Evolutionary conservation across 768 basidiomycete genomes (phyloP), one percentile per base, ranked within the genome.

Genomic region (Boletus pseudo-olivaceus): DNA sequence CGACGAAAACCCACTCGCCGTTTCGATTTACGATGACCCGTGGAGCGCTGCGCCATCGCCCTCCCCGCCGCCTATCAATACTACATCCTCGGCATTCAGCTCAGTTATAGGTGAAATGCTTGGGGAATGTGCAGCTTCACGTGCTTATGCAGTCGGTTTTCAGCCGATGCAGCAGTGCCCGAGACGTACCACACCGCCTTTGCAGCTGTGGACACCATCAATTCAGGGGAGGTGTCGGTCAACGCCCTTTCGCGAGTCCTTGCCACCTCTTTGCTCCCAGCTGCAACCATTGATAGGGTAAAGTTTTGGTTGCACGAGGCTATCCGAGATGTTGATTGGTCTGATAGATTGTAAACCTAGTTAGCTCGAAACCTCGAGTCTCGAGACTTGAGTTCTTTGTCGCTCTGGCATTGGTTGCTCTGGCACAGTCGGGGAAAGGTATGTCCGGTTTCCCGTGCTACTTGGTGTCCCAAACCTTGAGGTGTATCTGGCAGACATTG

Each of bases 361-460:
- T 93, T 49, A 90, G 89, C 71, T 85, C 87, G 33, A 80, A 81
- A 54, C 79, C 89, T 41, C 79, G 86, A 47, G 88, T 98, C 35
- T 90, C 91, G 8, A 90, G 84, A 60, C 82, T 87, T 53, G 94
- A 98, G 66, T 95, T 96, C 75, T 95, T 90, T 67, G 90, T 95
- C 11, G 90, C 93, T 10, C 72, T 98, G 26, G 92, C 90, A 11
- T 77, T 98, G 14, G 91, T 90, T 42, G 90, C 91, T 2, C 75
- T 96, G 5, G 91, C 90, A 6, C 94, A 98, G 70, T 75, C 82
- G 6, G 86, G 84, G 4, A 85, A 86, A 80, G 90, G 90, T 88
- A 52, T 26, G 72, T 62, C 7, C 14, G 35, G 30, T 29, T 9
- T 55, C 30, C 61, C 53, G 14, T 49, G 19, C 39, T 37, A 38